These are phyloP conservation scores for Caryopteris hybrid DNA, from an alignment of 305 asterid genomes.

Conservation along the genomic window DNA sequence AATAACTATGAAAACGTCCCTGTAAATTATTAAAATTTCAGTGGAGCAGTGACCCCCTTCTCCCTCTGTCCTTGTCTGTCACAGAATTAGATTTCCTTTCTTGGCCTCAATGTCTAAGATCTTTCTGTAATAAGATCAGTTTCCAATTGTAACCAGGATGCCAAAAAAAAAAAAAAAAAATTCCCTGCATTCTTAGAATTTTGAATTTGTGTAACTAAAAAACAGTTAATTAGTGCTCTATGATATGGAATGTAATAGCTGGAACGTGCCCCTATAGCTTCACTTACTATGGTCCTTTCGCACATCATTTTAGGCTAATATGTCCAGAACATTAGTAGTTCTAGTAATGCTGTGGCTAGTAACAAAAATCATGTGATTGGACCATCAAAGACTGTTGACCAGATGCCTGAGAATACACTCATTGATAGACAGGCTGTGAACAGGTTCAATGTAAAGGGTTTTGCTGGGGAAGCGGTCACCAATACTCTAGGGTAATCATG, in stretches of 20 bases:
- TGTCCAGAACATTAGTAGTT: background rate
- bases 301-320: background rate
- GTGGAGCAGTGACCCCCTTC: no score
- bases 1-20: no score
- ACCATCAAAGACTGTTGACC: slow-evolving; percentile 6
- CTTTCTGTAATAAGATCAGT: background rate
- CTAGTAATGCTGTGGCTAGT: background rate
- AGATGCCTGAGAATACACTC: background rate
- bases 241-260: background rate
- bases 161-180: background rate
- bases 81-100: background rate
- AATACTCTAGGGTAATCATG: background rate
- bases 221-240: background rate
- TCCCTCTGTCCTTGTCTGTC: background rate
- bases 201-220: background rate
- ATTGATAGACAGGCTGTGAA: background rate
- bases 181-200: background rate
- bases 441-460: background rate
- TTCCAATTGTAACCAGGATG: no score
- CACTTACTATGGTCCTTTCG: background rate
- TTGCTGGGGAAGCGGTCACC: background rate
- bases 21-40: no score
- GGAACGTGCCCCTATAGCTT: background rate
- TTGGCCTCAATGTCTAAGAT: background rate
- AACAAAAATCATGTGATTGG: slow-evolving; percentile 1